Base-by-base conservation (phyloP, 2,329 filamentous ascomycete species). In the Neoarthrinium moseri region DNA sequence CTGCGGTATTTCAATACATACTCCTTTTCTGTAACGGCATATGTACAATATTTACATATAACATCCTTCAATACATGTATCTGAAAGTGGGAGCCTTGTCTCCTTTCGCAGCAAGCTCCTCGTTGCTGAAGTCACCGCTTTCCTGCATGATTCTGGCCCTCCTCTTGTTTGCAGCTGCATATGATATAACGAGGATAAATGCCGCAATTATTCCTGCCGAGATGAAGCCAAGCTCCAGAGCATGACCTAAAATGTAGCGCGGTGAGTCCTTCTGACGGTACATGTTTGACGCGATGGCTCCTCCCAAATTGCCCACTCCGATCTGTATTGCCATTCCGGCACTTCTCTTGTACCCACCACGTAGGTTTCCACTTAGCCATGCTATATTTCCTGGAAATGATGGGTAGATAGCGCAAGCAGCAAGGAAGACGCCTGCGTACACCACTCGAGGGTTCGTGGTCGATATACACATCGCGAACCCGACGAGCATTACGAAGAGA, bases 361-460 rank as follows among this genome's bases (percentile, higher is more conserved):
- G 83, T 10, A 87, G 75, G 49, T 95, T 95, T 62, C 94, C 95
- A 26, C 80, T 79, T 1, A 84, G 70, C 90, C 90, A 95, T 0
- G 85, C 76, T 41, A 95, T 86, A 1, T 86, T 86, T 43, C 91
- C 91, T 0, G 88, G 73, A 47, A 94, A 87, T 22, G 81, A 83
- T 0, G 90, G 88, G 54, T 92, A 94, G 46, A 94, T 91, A 2
- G 87, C 86, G 47, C 89, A 77, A 0, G 89, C 86, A 0, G 81
- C 86, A 1, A 95, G 70, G 64, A 91, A 95, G 0, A 85, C 84
- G 0, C 86, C 89, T 0, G 80, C 86, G 54, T 95, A 95, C 10
- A 81, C 73, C 0, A 83, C 81, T 1, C 71, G 72, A 1, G 82
- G 73, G 46, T 84, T 82, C 4, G 58, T 54, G 47, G 76, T 78